phyloP scores from a whole-genome alignment of 1,284 basidiomycete species.

The Sporisorium sorghi region DNA sequence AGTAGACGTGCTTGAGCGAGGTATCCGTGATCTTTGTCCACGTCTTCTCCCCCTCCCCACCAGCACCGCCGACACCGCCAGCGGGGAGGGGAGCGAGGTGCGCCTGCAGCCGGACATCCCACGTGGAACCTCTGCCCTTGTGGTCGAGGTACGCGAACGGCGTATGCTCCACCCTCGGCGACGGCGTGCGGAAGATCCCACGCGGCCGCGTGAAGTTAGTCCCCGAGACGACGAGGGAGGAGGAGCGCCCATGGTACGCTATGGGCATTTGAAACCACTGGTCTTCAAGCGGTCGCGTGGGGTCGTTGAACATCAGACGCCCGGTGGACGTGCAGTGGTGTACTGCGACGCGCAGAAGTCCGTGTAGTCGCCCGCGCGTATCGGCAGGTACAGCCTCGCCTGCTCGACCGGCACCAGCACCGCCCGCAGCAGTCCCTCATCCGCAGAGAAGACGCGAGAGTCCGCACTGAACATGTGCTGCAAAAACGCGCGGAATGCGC shows the following conservation, averaged over 20 bases:
- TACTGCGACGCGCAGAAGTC: constrained; percentile 48
- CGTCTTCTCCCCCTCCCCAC: constrained; percentile 1
- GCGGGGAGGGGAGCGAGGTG: constrained; percentile 7
- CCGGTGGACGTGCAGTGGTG: constrained; percentile 39
- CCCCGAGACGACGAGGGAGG: constrained; percentile 28
- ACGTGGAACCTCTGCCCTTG: constrained; percentile 9
- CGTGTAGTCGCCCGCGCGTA: constrained; percentile 45
- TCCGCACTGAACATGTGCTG: constrained; percentile 16
- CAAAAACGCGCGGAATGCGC: constrained; percentile 17
- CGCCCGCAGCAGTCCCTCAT: neutral
- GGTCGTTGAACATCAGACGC: constrained; percentile 37
- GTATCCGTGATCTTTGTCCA: constrained; percentile 30
- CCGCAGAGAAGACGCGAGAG: neutral
- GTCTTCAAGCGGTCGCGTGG: constrained; percentile 32
- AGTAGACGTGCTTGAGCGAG: constrained; percentile 34
- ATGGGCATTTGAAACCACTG: constrained; percentile 40
- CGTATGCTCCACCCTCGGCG: constrained; percentile 7
- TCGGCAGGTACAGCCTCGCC: constrained; percentile 29
- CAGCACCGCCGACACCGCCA: no score
- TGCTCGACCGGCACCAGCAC: constrained; percentile 12
- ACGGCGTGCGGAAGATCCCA: constrained; percentile 21
- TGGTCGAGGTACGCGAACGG: constrained; percentile 25
- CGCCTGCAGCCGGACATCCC: constrained; percentile 18
- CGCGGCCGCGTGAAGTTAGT: constrained; percentile 27
- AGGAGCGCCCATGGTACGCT: constrained; percentile 46